Evolutionary conservation across 164 flowering plant species (phyloP).

Genomic region (Umbilicus rupestris): DNA sequence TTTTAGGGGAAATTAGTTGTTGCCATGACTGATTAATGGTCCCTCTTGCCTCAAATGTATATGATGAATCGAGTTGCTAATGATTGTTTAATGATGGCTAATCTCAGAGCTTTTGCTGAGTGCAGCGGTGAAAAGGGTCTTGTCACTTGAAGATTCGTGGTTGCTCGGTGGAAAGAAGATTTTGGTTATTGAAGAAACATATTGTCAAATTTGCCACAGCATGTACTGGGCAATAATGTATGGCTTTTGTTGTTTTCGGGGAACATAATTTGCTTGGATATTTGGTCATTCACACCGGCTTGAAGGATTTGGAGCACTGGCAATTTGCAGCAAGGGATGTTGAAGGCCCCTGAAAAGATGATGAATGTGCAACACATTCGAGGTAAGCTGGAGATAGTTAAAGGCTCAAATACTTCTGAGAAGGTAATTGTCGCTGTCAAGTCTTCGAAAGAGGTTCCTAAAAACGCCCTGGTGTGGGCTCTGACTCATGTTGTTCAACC

Average conservation of each 20-base stretch:
- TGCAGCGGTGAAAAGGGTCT: slow-evolving; percentile 3
- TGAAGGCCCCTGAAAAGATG: neutral
- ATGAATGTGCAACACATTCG: slow-evolving; percentile 41
- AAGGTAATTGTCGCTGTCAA: slow-evolving; percentile 90
- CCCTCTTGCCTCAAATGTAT: too few relatives aligned
- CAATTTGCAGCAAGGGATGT: neutral
- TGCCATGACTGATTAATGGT: too few relatives aligned
- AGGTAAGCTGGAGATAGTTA: slow-evolving; percentile 49
- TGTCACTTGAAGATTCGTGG: neutral
- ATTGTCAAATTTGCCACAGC: neutral
- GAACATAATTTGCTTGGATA: neutral
- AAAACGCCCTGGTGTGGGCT: slow-evolving; percentile 87
- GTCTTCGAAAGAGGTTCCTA: slow-evolving; percentile 84
- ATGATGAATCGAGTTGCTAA: neutral
- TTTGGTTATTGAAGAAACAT: slow-evolving; percentile 3
- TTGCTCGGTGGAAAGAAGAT: neutral
- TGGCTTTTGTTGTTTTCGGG: neutral
- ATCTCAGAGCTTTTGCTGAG: neutral
- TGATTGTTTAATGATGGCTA: neutral
- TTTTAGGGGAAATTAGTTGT: too few relatives aligned
- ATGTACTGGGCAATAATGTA: slow-evolving; percentile 2
- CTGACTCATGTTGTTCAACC: slow-evolving; percentile 97
- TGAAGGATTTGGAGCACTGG: neutral
- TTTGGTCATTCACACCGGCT: neutral
- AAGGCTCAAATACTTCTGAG: slow-evolving; percentile 45